These are phyloP conservation scores for Rhododendron vialii DNA, from an alignment of 148 eudicot genomes.

Conservation along the genomic window DNA sequence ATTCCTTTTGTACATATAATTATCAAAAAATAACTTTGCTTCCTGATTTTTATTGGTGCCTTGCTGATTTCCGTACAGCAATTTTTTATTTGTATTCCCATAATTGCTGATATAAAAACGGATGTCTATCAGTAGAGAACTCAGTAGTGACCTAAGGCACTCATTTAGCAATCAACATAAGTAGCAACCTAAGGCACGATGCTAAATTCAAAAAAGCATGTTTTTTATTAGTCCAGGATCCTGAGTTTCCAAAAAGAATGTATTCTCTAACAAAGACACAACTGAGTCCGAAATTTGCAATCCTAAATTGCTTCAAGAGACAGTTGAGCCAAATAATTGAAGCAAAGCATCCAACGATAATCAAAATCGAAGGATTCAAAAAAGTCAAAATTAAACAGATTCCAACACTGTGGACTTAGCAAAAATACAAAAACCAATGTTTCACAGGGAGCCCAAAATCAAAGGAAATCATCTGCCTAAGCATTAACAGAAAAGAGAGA, in stretches of 20 bases:
- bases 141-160: background rate
- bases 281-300: background rate
- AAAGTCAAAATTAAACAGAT: background rate
- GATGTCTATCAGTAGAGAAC: background rate
- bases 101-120: background rate
- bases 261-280: background rate
- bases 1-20: too few relatives aligned
- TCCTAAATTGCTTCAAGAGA: background rate
- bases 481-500: background rate
- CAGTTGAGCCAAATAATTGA: background rate
- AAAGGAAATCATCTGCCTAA: constrained; percentile 2
- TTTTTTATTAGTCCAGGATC: background rate
- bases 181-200: background rate
- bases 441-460: background rate
- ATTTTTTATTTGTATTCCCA: background rate
- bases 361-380: background rate
- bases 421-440: background rate
- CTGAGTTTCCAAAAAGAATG: background rate
- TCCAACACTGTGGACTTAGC: background rate
- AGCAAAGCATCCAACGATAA: background rate
- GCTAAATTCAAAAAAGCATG: background rate
- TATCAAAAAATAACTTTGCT: background rate
- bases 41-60: background rate
- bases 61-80: background rate
- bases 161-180: background rate